phyloP scores from a whole-genome alignment of 2,329 filamentous ascomycete genomes.

The Dactylellina cionopaga region DNA sequence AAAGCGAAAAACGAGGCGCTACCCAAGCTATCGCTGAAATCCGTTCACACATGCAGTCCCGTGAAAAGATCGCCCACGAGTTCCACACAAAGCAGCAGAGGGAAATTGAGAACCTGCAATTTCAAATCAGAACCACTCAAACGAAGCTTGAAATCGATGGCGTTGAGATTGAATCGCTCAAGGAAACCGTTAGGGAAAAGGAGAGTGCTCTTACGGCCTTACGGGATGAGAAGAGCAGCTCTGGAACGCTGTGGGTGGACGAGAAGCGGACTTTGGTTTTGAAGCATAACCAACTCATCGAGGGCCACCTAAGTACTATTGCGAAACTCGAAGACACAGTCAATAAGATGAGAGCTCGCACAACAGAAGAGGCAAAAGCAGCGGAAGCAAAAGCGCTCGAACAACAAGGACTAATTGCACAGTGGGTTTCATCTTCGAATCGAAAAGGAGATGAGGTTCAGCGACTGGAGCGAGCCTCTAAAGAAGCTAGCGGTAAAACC shows the following conservation, averaged over 20 bases:
- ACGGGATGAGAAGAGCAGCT: constrained; percentile 25
- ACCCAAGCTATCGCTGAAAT: constrained; percentile 20
- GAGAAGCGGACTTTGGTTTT: constrained; percentile 22
- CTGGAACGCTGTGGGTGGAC: constrained; percentile 15
- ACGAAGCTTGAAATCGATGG: constrained; percentile 43
- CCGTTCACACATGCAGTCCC: constrained; percentile 32
- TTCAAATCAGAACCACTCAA: constrained; percentile 31
- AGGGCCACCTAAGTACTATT: constrained; percentile 35
- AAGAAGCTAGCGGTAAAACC: constrained; percentile 27
- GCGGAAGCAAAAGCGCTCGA: constrained; percentile 28
- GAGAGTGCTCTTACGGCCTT: constrained; percentile 22
- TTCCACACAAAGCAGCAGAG: constrained; percentile 23
- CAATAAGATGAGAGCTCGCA: constrained; percentile 38
- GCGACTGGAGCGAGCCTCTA: constrained; percentile 36
- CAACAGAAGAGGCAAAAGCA: constrained; percentile 38
- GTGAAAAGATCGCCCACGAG: constrained; percentile 26
- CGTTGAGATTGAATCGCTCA: constrained; percentile 45
- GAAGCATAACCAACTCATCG: constrained; percentile 37
- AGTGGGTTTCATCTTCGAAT: constrained; percentile 45
- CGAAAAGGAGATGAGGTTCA: constrained; percentile 36
- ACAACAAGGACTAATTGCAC: constrained; percentile 33
- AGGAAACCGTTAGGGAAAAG: constrained; percentile 29
- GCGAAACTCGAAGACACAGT: constrained; percentile 41
- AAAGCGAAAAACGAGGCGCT: constrained; percentile 20
- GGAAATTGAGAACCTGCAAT: constrained; percentile 40